These are phyloP conservation scores for Nicotiana rustica DNA, from an alignment of 305 asterid genomes.

Conservation along the genomic window DNA sequence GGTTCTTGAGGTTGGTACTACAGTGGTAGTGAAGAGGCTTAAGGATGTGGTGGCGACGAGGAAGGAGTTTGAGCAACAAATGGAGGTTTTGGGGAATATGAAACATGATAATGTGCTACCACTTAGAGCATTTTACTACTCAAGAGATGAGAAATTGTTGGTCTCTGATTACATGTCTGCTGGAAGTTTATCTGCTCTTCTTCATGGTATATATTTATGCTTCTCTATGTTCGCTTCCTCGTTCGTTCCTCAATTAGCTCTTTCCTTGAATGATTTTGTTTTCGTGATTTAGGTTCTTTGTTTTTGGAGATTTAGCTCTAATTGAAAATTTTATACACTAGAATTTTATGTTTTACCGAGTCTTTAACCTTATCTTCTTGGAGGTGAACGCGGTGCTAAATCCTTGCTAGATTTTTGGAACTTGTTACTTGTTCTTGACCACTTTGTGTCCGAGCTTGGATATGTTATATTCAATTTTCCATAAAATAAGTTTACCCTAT, in stretches of 20 bases:
- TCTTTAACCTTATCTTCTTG: too few species aligned
- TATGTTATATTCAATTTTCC: neutral
- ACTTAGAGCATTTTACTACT: slow-evolving; percentile 71
- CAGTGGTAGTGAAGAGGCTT: slow-evolving; percentile 79
- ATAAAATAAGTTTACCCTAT: too few species aligned
- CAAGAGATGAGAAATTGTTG: slow-evolving; percentile 80
- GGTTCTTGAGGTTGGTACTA: slow-evolving; percentile 83
- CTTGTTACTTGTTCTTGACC: slow-evolving; percentile 8
- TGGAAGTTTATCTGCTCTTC: slow-evolving; percentile 79
- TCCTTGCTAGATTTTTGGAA: neutral
- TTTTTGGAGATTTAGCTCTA: too few species aligned
- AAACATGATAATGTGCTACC: slow-evolving; percentile 67
- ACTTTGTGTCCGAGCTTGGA: neutral
- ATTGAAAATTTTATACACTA: too few species aligned
- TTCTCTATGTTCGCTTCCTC: too few species aligned
- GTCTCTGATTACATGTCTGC: slow-evolving; percentile 79
- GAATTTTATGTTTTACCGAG: too few species aligned
- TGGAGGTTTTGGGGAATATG: slow-evolving; percentile 61
- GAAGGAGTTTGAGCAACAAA: slow-evolving; percentile 72
- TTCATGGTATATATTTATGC: slow-evolving; percentile 58
- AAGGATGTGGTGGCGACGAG: slow-evolving; percentile 66
- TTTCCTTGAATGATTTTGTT: too few species aligned
- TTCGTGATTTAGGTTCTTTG: too few species aligned
- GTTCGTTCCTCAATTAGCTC: too few species aligned
- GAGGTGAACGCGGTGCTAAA: too few species aligned